phyloP scores from a whole-genome alignment of 805 yeast species.

The Candida succiphila region DNA sequence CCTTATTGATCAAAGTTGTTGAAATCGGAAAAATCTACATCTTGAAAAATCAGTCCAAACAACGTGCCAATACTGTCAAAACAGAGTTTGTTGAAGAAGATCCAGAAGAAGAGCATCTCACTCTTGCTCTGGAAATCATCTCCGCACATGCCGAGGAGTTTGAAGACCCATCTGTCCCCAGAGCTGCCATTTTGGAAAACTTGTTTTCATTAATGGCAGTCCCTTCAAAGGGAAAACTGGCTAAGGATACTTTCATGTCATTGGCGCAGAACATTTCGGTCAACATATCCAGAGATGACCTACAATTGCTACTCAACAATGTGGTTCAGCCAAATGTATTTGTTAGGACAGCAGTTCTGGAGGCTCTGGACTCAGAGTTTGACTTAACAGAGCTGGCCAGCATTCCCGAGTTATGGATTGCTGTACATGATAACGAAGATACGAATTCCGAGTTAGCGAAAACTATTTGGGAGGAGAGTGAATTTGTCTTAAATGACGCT shows the following conservation, averaged over 20 bases:
- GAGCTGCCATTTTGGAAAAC: conserved; percentile 51
- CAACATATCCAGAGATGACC: conserved; percentile 45
- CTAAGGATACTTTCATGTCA: conserved; percentile 75
- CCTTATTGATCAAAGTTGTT: conserved; percentile 60
- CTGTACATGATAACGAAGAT: conserved; percentile 64
- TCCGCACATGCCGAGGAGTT: conserved; percentile 61
- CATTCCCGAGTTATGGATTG: conserved; percentile 64
- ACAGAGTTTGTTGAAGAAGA: conserved; percentile 74
- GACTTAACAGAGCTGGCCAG: conserved; percentile 33
- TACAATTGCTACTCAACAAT: conserved; percentile 45
- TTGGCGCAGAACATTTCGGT: conserved; percentile 70
- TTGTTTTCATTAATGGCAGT: conserved; percentile 58
- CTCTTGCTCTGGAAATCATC: conserved; percentile 68
- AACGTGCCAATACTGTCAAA: conserved; percentile 34
- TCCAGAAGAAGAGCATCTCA: conserved; percentile 79
- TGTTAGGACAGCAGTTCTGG: conserved; percentile 73
- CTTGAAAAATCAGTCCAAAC: conserved; percentile 36
- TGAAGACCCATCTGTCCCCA: conserved; percentile 56
- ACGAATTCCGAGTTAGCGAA: conserved; percentile 54
- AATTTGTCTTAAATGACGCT: conserved; percentile 32
- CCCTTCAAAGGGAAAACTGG: conserved; percentile 69
- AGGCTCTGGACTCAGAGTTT: conserved; percentile 79
- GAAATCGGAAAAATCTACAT: conserved; percentile 54
- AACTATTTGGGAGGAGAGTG: conserved; percentile 81
- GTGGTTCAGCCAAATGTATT: conserved; percentile 53